A percentile compares a stretch with the other conserved stretches of the same genome.
These are phyloP conservation scores for Tuber brumale DNA, from an alignment of 495 filamentous ascomycete genomes.

Conservation along the genomic window DNA sequence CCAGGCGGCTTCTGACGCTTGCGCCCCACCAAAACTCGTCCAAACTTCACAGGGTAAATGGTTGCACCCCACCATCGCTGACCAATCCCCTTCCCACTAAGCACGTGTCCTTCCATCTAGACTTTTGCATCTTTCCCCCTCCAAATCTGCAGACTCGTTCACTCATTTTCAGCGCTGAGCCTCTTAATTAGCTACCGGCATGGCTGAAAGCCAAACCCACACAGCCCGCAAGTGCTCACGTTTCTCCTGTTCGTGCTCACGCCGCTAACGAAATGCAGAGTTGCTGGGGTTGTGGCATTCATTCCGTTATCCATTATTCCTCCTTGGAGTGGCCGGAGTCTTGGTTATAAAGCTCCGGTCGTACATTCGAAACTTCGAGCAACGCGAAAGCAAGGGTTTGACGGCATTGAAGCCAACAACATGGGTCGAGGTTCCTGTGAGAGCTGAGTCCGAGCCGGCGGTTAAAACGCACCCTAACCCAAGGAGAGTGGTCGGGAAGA, in stretches of 20 bases:
- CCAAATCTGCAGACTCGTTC: not conserved
- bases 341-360: conserved; percentile 43
- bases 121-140: not conserved
- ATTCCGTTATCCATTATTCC: conserved; percentile 50
- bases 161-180: not conserved
- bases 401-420: conserved; percentile 23
- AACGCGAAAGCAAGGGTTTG: conserved; percentile 23
- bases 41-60: not conserved
- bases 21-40: not conserved
- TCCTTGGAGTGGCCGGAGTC: conserved; percentile 45
- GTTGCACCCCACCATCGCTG: not conserved
- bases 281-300: conserved; percentile 53
- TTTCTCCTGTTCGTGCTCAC: not conserved
- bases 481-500: conserved; percentile 32
- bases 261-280: conserved; percentile 41
- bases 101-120: not conserved
- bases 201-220: not conserved
- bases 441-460: not conserved
- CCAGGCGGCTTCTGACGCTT: too few species aligned
- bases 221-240: not conserved
- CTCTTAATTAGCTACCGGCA: not conserved
- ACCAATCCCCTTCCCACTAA: not conserved
- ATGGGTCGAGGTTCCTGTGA: conserved; percentile 10
- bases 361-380: conserved; percentile 22
- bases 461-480: conserved; percentile 24